A percentile compares a stretch with the other conserved stretches of the same genome.
Evolutionary conservation across 352 stramenopile species (phyloP).

Genomic region (Phytophthora boehmeriae): DNA sequence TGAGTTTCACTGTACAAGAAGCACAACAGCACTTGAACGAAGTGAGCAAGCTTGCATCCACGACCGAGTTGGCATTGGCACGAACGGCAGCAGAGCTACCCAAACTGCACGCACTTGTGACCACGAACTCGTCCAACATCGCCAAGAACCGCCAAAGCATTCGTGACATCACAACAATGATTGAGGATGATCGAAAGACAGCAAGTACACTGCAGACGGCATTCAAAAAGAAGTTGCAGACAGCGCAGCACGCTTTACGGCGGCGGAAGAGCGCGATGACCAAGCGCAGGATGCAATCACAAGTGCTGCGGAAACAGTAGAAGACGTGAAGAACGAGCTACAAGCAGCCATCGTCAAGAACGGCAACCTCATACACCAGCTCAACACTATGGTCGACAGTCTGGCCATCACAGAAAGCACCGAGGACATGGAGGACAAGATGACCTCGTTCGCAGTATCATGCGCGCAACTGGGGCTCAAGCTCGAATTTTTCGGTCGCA

Average conservation of each 20-base stretch:
- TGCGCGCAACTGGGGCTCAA: slow-evolving; percentile 59
- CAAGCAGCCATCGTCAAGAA: slow-evolving; percentile 56
- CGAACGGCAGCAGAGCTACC: slow-evolving; percentile 54
- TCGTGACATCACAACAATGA: slow-evolving; percentile 33
- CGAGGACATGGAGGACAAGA: slow-evolving; percentile 65
- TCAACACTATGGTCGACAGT: slow-evolving; percentile 69
- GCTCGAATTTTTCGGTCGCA: slow-evolving; percentile 56
- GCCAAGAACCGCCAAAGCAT: slow-evolving; percentile 50
- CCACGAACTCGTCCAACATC: slow-evolving; percentile 46
- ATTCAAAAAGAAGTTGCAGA: slow-evolving; percentile 40
- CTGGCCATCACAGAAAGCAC: slow-evolving; percentile 63
- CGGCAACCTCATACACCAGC: slow-evolving; percentile 66
- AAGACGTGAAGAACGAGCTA: slow-evolving; percentile 36
- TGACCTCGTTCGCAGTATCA: slow-evolving; percentile 48
- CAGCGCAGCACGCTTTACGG: slow-evolving; percentile 30
- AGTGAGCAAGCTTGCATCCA: slow-evolving; percentile 45
- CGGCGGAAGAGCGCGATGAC: slow-evolving; percentile 34
- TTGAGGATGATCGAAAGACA: slow-evolving; percentile 41
- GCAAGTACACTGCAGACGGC: slow-evolving; percentile 24
- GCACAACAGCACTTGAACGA: slow-evolving; percentile 53
- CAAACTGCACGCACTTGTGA: slow-evolving; percentile 51
- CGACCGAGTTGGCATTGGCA: slow-evolving; percentile 45
- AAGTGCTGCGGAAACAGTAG: slow-evolving; percentile 24
- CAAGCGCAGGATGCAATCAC: slow-evolving; percentile 38
- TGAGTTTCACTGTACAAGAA: slow-evolving; percentile 53